Percentiles rank a stretch among this genome's conserved stretches.
phyloP scores from a whole-genome alignment of 1,139 yeast genomes.

The Wickerhamomyces sp. region DNA sequence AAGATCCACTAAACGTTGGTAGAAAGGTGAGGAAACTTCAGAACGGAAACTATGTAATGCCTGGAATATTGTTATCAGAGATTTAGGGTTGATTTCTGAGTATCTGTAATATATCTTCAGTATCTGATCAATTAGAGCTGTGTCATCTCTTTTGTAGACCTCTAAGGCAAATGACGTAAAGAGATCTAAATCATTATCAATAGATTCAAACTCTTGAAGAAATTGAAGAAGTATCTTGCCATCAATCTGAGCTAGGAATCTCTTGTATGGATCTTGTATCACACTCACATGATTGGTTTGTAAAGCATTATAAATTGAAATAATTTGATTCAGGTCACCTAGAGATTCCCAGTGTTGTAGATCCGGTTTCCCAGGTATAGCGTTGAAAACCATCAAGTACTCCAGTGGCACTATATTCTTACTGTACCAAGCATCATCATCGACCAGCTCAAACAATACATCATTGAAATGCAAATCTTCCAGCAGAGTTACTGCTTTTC shows the following conservation, averaged over 20 bases:
- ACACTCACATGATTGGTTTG: not conserved
- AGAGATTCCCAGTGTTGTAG: not conserved
- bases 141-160: not conserved
- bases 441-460: not conserved
- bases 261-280: not conserved
- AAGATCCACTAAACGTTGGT: not conserved
- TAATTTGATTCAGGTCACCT: not conserved
- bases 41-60: not conserved
- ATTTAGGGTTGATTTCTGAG: not conserved
- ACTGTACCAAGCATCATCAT: constrained; percentile 1
- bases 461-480: constrained; percentile 2
- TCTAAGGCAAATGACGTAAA: not conserved
- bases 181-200: not conserved
- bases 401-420: not conserved
- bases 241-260: not conserved
- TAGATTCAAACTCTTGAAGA: not conserved
- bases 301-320: not conserved
- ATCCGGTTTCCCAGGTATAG: not conserved
- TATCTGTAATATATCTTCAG: not conserved
- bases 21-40: not conserved
- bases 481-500: not conserved
- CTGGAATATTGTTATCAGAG: not conserved
- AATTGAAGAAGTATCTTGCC: not conserved
- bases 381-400: not conserved
- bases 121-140: not conserved